Conservation (phyloP, 345 rosid genomes). For the Gossypium longicalyx region DNA sequence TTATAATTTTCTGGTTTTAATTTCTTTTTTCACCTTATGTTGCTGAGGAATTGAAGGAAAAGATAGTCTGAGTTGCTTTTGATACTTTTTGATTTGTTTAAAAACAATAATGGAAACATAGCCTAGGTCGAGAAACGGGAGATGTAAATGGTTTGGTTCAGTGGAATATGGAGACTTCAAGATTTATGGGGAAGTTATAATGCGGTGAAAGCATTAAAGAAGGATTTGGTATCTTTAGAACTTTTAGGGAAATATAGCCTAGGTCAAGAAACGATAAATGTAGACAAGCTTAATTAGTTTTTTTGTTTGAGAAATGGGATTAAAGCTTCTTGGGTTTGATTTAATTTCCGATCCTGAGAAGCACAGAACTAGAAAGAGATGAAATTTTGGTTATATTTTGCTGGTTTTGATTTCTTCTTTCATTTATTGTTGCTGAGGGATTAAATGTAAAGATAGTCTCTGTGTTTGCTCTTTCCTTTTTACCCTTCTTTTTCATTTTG, state of each 20-base stretch:
- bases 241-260: too few relatives aligned
- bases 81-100: neutral
- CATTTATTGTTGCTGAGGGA: neutral
- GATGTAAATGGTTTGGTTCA: too few relatives aligned
- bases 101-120: too few relatives aligned
- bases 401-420: neutral
- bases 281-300: too few relatives aligned
- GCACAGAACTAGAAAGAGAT: neutral
- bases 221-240: too few relatives aligned
- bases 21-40: neutral
- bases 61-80: neutral
- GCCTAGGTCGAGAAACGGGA: too few relatives aligned
- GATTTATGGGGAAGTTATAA: too few relatives aligned
- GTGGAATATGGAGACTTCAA: too few relatives aligned
- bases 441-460: neutral
- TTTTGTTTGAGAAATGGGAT: too few relatives aligned
- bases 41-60: neutral
- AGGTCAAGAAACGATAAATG: too few relatives aligned
- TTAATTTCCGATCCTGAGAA: neutral
- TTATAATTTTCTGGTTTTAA: neutral
- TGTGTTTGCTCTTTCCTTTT: neutral
- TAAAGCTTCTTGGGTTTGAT: too few relatives aligned
- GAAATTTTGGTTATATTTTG: neutral
- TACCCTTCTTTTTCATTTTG: neutral
- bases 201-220: too few relatives aligned